Conservation (phyloP, 179 eudicot species). For the Gypsophila paniculata region DNA sequence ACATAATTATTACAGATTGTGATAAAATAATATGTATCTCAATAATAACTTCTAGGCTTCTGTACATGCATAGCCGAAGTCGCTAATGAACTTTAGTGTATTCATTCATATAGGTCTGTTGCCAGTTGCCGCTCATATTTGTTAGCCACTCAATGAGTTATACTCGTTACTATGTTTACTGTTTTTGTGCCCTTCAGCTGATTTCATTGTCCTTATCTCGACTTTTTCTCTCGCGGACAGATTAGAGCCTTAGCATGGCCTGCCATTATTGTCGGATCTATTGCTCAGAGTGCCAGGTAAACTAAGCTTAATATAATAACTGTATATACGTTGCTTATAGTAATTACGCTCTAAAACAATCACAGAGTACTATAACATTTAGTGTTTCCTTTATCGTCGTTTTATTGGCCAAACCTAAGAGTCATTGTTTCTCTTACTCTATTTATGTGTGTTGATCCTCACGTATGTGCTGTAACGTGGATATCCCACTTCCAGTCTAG, state of each 20-base stretch:
- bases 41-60: not conserved
- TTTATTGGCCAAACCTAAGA: not conserved
- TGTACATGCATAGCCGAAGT: not conserved
- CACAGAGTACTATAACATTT: not conserved
- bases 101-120: not conserved
- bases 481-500: conserved; percentile 50
- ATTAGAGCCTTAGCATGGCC: conserved; percentile 99
- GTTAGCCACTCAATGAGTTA: not conserved
- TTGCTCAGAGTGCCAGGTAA: conserved; percentile 79
- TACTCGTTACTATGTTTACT: not conserved
- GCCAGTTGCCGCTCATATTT: not conserved
- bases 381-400: not conserved
- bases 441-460: not conserved
- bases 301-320: not conserved
- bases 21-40: not conserved
- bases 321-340: conserved; percentile 11
- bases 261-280: conserved; percentile 79
- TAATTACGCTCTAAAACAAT: not conserved
- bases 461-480: not conserved
- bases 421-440: not conserved
- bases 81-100: not conserved
- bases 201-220: not conserved
- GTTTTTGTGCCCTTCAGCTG: conserved; percentile 4
- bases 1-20: not conserved
- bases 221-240: conserved; percentile 31